These are phyloP conservation scores for Marchantia paleacea DNA, from an alignment of 225 moss, liverwort and hornwort genomes.

Conservation along the genomic window DNA sequence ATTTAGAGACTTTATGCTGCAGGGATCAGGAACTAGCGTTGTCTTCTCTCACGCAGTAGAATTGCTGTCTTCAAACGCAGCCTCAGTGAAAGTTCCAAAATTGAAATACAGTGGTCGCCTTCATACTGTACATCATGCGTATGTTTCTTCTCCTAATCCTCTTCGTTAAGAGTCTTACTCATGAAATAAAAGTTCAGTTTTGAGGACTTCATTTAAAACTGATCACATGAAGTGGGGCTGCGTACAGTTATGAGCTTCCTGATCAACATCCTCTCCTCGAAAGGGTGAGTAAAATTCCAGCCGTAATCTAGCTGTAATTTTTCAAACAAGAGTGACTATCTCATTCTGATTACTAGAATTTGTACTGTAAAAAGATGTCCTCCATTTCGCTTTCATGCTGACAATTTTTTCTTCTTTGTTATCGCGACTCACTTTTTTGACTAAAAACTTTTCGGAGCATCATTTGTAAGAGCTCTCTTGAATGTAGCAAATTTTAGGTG, in stretches of 20 bases:
- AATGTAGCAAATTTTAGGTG: too few species aligned
- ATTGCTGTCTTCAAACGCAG: neutral
- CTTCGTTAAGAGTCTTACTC: neutral
- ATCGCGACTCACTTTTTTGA: too few species aligned
- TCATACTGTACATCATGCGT: slow-evolving; percentile 84
- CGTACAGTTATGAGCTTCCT: slow-evolving; percentile 78
- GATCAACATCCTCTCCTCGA: slow-evolving; percentile 69
- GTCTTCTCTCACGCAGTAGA: neutral
- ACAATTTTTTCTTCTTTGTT: too few species aligned
- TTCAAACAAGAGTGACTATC: too few species aligned
- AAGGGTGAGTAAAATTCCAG: slow-evolving; percentile 37
- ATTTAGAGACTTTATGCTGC: too few species aligned
- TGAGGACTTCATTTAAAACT: neutral
- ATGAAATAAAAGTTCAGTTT: too few species aligned
- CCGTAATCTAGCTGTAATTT: neutral
- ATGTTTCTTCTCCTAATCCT: slow-evolving; percentile 22
- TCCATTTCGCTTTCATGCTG: too few species aligned
- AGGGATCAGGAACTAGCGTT: too few species aligned
- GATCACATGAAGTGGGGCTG: neutral
- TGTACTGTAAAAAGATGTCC: too few species aligned
- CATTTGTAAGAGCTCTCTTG: too few species aligned
- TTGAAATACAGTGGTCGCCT: slow-evolving; percentile 74
- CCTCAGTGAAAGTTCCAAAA: slow-evolving; percentile 56
- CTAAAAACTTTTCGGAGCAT: too few species aligned
- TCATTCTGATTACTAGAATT: too few species aligned